A percentile compares a stretch with the other conserved stretches of the same genome.
Conservation (phyloP, 2,329 filamentous ascomycete species). For the Hymenoscyphus fructigenus region DNA sequence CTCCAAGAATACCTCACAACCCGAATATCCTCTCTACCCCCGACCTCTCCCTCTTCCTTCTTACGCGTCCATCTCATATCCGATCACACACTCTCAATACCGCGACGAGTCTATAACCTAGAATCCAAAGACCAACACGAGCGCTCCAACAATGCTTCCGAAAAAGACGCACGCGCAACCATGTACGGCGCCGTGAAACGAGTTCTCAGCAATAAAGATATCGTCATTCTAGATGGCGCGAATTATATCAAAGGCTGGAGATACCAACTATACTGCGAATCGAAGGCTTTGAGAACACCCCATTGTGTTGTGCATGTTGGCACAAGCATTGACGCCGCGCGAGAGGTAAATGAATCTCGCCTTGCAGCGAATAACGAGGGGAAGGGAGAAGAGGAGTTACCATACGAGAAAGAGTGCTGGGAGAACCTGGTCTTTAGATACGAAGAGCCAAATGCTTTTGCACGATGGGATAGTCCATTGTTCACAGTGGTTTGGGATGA, state of each 20-base stretch:
- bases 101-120: conserved; percentile 69
- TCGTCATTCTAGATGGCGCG: conserved; percentile 76
- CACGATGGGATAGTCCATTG: conserved; percentile 78
- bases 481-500: conserved; percentile 80
- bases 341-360: conserved; percentile 59
- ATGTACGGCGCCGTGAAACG: conserved; percentile 79
- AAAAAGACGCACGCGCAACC: conserved; percentile 78
- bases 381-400: conserved; percentile 32
- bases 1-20: conserved; percentile 33
- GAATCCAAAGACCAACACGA: conserved; percentile 56
- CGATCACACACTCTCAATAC: conserved; percentile 68
- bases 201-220: conserved; percentile 66
- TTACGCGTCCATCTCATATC: conserved; percentile 74
- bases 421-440: conserved; percentile 61
- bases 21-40: conserved; percentile 41
- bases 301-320: conserved; percentile 72
- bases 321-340: conserved; percentile 52
- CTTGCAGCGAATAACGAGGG: conserved; percentile 41
- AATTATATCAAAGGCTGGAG: conserved; percentile 92
- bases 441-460: conserved; percentile 85
- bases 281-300: conserved; percentile 74
- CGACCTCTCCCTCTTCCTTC: conserved; percentile 34
- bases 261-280: conserved; percentile 83
- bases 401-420: conserved; percentile 33
- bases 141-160: conserved; percentile 69